phyloP scores from a whole-genome alignment of 192 early-diverging fungal genomes.

The Oehlia diaphana region DNA sequence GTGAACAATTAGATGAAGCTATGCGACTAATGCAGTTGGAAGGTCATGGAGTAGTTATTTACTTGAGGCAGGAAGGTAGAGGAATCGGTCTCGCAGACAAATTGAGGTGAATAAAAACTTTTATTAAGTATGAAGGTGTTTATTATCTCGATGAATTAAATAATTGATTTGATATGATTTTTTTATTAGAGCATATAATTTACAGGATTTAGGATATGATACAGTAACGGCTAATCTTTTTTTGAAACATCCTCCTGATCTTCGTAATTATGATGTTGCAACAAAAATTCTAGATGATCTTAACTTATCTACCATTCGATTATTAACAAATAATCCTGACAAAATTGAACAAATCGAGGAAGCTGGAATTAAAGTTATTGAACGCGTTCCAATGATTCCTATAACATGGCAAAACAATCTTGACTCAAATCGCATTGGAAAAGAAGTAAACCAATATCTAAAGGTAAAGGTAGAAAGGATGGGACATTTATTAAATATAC shows the following conservation, averaged over 20 bases:
- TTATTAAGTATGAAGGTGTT: too few relatives aligned
- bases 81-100: slow-evolving; percentile 95
- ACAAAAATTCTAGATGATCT: slow-evolving; percentile 86
- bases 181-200: slow-evolving; percentile 82
- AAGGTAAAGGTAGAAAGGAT: slow-evolving; percentile 88
- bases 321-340: slow-evolving; percentile 96
- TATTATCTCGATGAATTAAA: too few relatives aligned
- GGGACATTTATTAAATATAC: slow-evolving; percentile 84
- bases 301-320: slow-evolving; percentile 64
- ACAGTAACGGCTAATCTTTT: slow-evolving; percentile 90
- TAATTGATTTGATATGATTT: background rate
- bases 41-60: slow-evolving; percentile 90
- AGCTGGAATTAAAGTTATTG: slow-evolving; percentile 69
- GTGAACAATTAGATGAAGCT: slow-evolving; percentile 89
- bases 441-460: slow-evolving; percentile 80
- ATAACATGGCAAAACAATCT: slow-evolving; percentile 66
- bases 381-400: slow-evolving; percentile 92
- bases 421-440: slow-evolving; percentile 36
- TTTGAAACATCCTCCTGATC: slow-evolving; percentile 88
- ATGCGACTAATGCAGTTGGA: slow-evolving; percentile 85
- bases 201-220: slow-evolving; percentile 94
- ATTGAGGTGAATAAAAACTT: slow-evolving; percentile 61
- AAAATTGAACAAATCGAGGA: slow-evolving; percentile 82
- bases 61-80: slow-evolving; percentile 94
- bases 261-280: slow-evolving; percentile 91